Base-by-base conservation (phyloP, 768 basidiomycete species). In the Cystofilobasidium capitatum region DNA sequence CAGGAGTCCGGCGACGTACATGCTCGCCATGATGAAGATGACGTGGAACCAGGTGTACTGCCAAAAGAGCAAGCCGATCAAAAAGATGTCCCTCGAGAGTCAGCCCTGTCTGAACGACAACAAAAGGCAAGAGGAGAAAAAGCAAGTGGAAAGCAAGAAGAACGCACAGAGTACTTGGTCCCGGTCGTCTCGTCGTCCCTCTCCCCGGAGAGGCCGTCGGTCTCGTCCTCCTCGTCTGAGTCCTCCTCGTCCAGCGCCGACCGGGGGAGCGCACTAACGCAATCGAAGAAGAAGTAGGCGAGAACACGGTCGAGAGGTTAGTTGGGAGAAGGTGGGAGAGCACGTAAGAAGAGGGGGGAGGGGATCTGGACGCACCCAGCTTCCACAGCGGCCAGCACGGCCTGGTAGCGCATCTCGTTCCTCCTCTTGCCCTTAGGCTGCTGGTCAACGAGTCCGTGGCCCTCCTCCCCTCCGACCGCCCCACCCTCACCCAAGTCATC, bases 1-100 rank as follows among this genome's bases (percentile, higher is more conserved):
- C 63, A 99, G 78, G 17, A 99, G 81, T 84, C 96, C 93, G 8
- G 89, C 91, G 31, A 97, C 91, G 78, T 99, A 99, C 96, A 98
- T 98, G 17, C 91, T 82, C 35, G 86, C 96, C 72, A 98, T 87
- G 54, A 88, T 85, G 75, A 98, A 99, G 73, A 99, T 97, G 76
- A 97, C 79, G 75, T 99, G 96, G 85, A 99, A 98, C 91, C 92
- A 99, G 1, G 91, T 85, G 76, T 99, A 99, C 92, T 96, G 72
- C 7, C 24, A 40, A 45, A 54, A 26, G 35, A n/a, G 14, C 24
- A 62, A 16, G 37, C 9, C 5, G 4, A 47, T 39, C 45, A 42
- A 31, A n/a, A 24, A 12, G 29, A 12, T 17, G 31, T 58, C 17
- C 24, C n/a, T 29, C 24, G 20, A n/a, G n/a, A 29, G 7, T 20